Base-by-base conservation (phyloP, 805 yeast genomes). In the Wickerhamomyces mucosus region DNA sequence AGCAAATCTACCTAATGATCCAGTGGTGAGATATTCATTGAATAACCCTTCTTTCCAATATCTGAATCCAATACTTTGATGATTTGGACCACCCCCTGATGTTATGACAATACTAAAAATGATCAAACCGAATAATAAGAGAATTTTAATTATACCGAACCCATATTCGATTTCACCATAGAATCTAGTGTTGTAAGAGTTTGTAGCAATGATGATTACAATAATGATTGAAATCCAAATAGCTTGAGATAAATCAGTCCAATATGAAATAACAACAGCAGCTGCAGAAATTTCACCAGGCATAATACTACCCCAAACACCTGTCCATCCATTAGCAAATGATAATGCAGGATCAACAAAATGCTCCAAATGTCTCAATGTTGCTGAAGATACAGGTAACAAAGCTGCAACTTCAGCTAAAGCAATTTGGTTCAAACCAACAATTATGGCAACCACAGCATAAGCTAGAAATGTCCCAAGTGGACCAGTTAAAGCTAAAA, bases 71-170 rank as follows among this genome's bases (percentile, higher is more conserved):
- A 38, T 64, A 52, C 42, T 54, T 33, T 47, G 30, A 45, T 48
- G 32, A 15, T 45, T 54, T 34, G 81, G 80, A 21, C 70, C 78
- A 35, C 81, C 80, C 31, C 81, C 81, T 43, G 71, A 67, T 33
- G 75, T 72, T 33, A 75, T 69, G 26, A 70, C 63, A 46, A 69
- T 56, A 32, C 74, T 68, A 24, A 65, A 54, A 20, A 76, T 54
- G 33, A 76, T 72, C 40, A 76, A 58, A 17, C 83, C 82, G 15
- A 71, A 50, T 45, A 80, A 65, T 13, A 79, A 66, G 27, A 75
- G 39, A 20, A 80, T 70, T 53, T 80, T 80, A 52, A 79, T 40
- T 65, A 24, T 56, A 8, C 40, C 58, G 39, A 78, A 67, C 75
- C 80, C 74, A 48, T 78, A 80, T 32, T 58, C 63, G 4, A 54